phyloP scores from a whole-genome alignment of 805 yeast genomes.

The Monosporozyma servazzii region DNA sequence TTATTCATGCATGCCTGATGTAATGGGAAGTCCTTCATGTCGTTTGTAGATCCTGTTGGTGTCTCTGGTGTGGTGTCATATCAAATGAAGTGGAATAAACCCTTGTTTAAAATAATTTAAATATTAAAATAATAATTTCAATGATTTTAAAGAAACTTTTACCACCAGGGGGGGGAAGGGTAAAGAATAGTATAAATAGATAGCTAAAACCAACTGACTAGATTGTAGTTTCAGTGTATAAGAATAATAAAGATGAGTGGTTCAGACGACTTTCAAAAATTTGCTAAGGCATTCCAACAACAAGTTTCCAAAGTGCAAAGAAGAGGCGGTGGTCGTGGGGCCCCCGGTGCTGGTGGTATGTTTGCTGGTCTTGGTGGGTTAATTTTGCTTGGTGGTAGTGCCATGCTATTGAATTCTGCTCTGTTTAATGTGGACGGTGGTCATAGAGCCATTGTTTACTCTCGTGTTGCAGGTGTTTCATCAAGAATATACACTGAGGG shows the following conservation, averaged over 20 bases:
- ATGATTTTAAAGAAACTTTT: background rate
- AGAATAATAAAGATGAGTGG: slow-evolving; percentile 16
- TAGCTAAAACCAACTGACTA: no score
- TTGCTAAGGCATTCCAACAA: slow-evolving; percentile 42
- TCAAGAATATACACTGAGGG: slow-evolving; percentile 84
- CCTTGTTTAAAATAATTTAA: background rate
- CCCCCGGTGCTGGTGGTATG: slow-evolving; percentile 38
- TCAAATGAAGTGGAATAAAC: background rate
- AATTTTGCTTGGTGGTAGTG: slow-evolving; percentile 48
- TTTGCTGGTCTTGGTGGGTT: slow-evolving; percentile 60
- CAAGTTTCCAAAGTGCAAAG: slow-evolving; percentile 36
- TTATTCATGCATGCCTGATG: slow-evolving; percentile 64
- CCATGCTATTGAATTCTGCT: slow-evolving; percentile 44
- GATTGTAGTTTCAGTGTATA: no score
- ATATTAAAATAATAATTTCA: background rate
- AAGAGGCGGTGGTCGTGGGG: slow-evolving; percentile 12
- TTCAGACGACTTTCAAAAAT: slow-evolving; percentile 40
- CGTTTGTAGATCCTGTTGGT: background rate
- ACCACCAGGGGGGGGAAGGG: background rate
- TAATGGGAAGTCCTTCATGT: slow-evolving; percentile 24
- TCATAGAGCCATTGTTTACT: slow-evolving; percentile 91
- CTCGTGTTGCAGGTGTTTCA: slow-evolving; percentile 77
- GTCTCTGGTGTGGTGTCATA: background rate
- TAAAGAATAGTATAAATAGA: background rate
- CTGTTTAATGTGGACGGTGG: slow-evolving; percentile 95